Percentiles rank a stretch among this genome's conserved stretches.
phyloP scores from a whole-genome alignment of 768 basidiomycete species.

The Coprinopsis sp. region DNA sequence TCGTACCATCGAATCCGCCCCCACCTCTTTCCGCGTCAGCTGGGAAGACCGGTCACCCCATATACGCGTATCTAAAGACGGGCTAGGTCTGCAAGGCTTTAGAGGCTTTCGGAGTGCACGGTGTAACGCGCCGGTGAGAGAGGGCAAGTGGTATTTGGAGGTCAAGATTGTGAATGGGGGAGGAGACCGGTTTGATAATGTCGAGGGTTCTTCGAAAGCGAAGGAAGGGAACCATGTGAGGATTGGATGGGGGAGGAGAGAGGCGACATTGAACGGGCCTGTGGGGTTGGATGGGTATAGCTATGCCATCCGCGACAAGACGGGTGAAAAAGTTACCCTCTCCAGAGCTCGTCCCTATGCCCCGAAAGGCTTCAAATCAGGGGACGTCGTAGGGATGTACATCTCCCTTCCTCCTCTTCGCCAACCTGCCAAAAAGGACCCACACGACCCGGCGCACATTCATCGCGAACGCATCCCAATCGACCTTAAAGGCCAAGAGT shows the following conservation, averaged over 20 bases:
- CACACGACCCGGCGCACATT: conserved; percentile 75
- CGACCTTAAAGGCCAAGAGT: conserved; percentile 93
- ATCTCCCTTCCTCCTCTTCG: conserved; percentile 77
- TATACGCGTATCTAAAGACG: conserved; percentile 75
- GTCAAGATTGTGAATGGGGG: conserved; percentile 74
- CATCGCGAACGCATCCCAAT: conserved; percentile 90
- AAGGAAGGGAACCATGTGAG: conserved; percentile 74
- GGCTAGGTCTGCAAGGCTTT: conserved; percentile 68
- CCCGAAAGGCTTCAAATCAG: conserved; percentile 67
- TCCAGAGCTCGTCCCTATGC: conserved; percentile 80
- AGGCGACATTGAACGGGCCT: conserved; percentile 90
- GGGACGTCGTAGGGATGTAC: conserved; percentile 92
- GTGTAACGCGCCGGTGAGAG: conserved; percentile 82
- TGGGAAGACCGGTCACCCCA: conserved; percentile 91
- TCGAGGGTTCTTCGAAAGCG: conserved; percentile 32
- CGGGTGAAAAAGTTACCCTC: conserved; percentile 85
- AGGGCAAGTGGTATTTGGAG: conserved; percentile 95
- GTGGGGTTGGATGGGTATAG: conserved; percentile 92
- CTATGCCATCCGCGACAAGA: conserved; percentile 88
- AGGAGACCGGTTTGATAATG: conserved; percentile 50
- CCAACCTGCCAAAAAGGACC: conserved; percentile 54
- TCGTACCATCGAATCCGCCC: conserved; percentile 77
- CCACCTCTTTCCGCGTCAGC: conserved; percentile 64
- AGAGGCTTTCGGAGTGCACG: conserved; percentile 90
- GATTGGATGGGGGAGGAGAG: conserved; percentile 87